These are phyloP conservation scores for Cetradonia linearis DNA, from an alignment of 495 filamentous ascomycete species.

Conservation along the genomic window DNA sequence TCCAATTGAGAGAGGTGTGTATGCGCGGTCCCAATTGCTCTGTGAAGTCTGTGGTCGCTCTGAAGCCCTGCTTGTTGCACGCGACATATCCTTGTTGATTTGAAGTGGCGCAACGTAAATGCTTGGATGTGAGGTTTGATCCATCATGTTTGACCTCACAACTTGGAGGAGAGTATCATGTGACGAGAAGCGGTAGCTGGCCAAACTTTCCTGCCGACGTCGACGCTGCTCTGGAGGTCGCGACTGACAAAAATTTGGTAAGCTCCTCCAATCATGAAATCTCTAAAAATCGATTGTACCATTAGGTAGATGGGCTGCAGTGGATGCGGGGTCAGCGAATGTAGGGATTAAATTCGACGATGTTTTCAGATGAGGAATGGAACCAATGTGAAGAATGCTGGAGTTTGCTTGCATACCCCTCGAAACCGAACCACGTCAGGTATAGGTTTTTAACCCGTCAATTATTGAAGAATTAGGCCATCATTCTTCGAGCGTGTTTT, in stretches of 20 bases:
- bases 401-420: constrained; percentile 12
- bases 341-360: neutral
- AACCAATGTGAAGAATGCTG: constrained; percentile 13
- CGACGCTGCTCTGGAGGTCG: constrained; percentile 8
- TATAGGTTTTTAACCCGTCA: neutral
- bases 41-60: constrained; percentile 31
- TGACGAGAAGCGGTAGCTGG: neutral
- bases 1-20: constrained; percentile 26
- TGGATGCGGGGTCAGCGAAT: constrained; percentile 2
- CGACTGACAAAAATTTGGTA: constrained; percentile 6
- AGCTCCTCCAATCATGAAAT: constrained; percentile 10
- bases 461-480: neutral
- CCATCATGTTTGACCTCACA: constrained; percentile 25
- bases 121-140: constrained; percentile 44
- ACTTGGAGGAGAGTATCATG: neutral
- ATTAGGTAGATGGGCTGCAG: constrained; percentile 8
- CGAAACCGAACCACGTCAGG: neutral
- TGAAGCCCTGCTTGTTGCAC: constrained; percentile 39
- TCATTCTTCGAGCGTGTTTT: constrained; percentile 6
- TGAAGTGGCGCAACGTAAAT: constrained; percentile 64
- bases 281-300: constrained; percentile 8
- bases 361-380: constrained; percentile 18
- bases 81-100: constrained; percentile 47
- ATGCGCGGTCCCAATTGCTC: constrained; percentile 20
- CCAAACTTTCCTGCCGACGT: neutral